phyloP scores from a whole-genome alignment of 2,329 filamentous ascomycete genomes.

The Ophiognomonia clavigignenti-juglandacearum region DNA sequence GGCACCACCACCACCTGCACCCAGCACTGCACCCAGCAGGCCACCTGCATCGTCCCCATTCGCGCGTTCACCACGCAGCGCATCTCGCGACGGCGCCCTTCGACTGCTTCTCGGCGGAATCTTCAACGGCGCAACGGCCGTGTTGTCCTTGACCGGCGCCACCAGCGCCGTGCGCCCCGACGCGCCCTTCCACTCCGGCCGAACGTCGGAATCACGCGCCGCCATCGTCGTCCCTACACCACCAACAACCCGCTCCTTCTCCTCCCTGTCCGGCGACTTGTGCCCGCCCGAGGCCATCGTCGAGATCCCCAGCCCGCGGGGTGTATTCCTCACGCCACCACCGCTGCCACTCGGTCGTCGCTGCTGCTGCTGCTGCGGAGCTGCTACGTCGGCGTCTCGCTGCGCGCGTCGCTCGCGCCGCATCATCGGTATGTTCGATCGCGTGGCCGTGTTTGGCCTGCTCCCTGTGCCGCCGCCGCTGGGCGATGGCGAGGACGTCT shows the following conservation, averaged over 20 bases:
- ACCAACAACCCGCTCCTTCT: no score
- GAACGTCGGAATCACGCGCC: not conserved
- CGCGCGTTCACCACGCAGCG: no score
- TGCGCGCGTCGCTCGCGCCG: constrained; percentile 38
- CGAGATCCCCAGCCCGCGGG: constrained; percentile 28
- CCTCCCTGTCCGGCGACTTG: constrained; percentile 29
- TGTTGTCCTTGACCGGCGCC: constrained; percentile 58
- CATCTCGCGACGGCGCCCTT: not conserved
- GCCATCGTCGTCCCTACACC: no score
- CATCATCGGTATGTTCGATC: constrained; percentile 46
- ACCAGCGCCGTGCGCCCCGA: constrained; percentile 64
- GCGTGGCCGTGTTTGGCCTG: constrained; percentile 17
- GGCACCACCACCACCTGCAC: not conserved
- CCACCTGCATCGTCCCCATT: no score
- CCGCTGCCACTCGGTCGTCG: no score
- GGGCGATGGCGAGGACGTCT: no score
- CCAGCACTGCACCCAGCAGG: not conserved
- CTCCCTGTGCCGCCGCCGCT: constrained; percentile 12
- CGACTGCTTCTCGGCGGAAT: constrained; percentile 43
- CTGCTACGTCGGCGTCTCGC: not conserved
- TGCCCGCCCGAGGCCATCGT: no score
- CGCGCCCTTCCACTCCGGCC: constrained; percentile 65
- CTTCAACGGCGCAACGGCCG: constrained; percentile 49
- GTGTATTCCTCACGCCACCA: no score
- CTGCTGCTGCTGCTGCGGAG: not conserved